Evolutionary conservation across 2,329 filamentous ascomycete species (phyloP).

Genomic region (Verticillium zaregamsianum): DNA sequence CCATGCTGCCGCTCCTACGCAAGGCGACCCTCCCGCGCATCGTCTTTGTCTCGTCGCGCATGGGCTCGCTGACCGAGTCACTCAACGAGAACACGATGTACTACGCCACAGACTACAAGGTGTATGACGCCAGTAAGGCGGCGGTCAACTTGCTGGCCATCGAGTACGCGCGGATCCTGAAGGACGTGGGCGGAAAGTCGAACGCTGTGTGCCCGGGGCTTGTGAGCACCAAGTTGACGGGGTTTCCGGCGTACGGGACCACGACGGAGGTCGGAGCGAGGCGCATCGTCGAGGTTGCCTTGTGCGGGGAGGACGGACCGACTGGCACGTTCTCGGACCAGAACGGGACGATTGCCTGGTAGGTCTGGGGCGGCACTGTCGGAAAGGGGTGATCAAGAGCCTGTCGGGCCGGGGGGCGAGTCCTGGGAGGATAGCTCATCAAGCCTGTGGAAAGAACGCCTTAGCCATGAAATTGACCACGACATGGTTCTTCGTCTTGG

Average conservation of each 20-base stretch:
- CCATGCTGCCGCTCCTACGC: conserved; percentile 22
- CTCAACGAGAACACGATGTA: conserved; percentile 20
- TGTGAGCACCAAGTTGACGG: conserved; percentile 25
- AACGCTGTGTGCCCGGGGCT: conserved; percentile 32
- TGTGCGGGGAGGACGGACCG: conserved; percentile 21
- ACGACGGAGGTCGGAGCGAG: conserved; percentile 22
- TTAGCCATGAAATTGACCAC: too few relatives aligned
- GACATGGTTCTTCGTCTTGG: neutral
- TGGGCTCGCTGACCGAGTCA: conserved; percentile 26
- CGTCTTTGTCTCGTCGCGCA: conserved; percentile 31
- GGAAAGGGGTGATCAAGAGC: too few relatives aligned
- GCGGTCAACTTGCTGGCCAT: conserved; percentile 35
- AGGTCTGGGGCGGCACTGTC: neutral
- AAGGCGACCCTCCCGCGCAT: conserved; percentile 26
- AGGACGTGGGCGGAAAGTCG: conserved; percentile 23
- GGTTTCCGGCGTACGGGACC: conserved; percentile 8
- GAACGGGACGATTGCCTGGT: conserved; percentile 18
- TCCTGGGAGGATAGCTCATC: too few relatives aligned
- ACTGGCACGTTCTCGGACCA: conserved; percentile 21
- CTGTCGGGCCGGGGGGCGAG: too few relatives aligned
- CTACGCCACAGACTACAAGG: conserved; percentile 23
- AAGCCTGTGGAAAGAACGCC: too few relatives aligned
- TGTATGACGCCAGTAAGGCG: conserved; percentile 36
- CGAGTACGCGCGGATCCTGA: conserved; percentile 26
- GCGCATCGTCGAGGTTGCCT: conserved; percentile 24